Conservation (phyloP, 169 alveolate species). For the Plasmodium yoelii region DNA sequence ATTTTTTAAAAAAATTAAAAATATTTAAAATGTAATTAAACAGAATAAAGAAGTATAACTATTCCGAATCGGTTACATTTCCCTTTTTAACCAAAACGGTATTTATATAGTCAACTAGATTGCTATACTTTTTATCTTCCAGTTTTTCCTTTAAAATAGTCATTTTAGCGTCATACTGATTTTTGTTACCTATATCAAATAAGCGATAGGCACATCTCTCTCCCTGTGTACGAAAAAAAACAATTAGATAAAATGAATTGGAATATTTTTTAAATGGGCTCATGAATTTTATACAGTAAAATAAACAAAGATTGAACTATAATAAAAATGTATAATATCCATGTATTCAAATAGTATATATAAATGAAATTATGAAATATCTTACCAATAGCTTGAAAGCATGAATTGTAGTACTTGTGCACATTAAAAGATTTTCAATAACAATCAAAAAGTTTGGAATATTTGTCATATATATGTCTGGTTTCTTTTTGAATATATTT, state of each 20-base stretch:
- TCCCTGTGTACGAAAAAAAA: constrained; percentile 35
- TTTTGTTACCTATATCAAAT: constrained; percentile 33
- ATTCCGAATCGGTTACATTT: constrained; percentile 51
- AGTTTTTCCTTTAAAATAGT: constrained; percentile 26
- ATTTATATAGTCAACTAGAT: constrained; percentile 23
- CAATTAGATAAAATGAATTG: not conserved
- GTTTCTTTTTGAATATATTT: constrained; percentile 42
- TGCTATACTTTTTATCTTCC: constrained; percentile 52
- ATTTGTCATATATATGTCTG: constrained; percentile 34
- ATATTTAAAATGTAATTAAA: too few relatives aligned
- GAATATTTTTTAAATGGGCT: not conserved
- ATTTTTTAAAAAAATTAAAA: too few relatives aligned
- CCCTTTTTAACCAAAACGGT: constrained; percentile 35
- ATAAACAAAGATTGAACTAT: not conserved
- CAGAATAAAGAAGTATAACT: not conserved
- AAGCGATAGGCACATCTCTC: constrained; percentile 26
- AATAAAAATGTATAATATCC: not conserved
- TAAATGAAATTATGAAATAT: not conserved
- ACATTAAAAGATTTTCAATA: constrained; percentile 24
- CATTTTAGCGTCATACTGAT: constrained; percentile 33
- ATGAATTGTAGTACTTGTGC: constrained; percentile 13
- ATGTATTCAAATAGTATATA: constrained; percentile 3
- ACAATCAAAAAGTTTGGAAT: constrained; percentile 23
- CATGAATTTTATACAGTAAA: not conserved
- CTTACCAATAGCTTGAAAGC: constrained; percentile 69